Evolutionary conservation across 2,329 filamentous ascomycete genomes (phyloP).

Genomic region (Aureobasidium sp.): DNA sequence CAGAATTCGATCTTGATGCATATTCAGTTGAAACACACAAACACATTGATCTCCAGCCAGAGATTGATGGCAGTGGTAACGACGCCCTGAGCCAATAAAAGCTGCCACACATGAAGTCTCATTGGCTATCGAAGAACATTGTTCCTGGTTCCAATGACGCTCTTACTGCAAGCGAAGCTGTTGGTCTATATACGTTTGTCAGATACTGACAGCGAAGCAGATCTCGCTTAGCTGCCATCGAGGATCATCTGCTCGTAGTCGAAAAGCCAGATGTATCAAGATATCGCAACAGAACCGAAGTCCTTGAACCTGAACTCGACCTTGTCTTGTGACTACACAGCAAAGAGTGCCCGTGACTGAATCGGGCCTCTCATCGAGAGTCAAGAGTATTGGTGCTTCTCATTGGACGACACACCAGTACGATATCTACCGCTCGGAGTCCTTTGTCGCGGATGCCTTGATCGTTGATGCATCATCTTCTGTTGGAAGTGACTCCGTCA

Average conservation of each 20-base stretch:
- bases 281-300: background rate
- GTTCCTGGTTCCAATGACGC: background rate
- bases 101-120: background rate
- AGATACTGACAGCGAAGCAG: background rate
- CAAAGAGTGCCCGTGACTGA: background rate
- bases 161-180: background rate
- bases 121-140: background rate
- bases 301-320: background rate
- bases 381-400: background rate
- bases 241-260: background rate
- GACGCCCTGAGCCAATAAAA: background rate
- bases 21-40: background rate
- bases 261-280: background rate
- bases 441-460: background rate
- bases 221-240: background rate
- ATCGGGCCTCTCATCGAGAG: background rate
- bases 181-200: background rate
- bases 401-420: background rate
- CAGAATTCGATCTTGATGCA: background rate
- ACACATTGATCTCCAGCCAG: background rate
- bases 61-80: background rate
- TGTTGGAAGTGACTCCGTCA: background rate
- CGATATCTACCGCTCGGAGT: background rate
- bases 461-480: no score
- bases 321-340: background rate